These are phyloP conservation scores for Cephalotrichum gorgonifer DNA, from an alignment of 2,329 filamentous ascomycete species.

Conservation along the genomic window DNA sequence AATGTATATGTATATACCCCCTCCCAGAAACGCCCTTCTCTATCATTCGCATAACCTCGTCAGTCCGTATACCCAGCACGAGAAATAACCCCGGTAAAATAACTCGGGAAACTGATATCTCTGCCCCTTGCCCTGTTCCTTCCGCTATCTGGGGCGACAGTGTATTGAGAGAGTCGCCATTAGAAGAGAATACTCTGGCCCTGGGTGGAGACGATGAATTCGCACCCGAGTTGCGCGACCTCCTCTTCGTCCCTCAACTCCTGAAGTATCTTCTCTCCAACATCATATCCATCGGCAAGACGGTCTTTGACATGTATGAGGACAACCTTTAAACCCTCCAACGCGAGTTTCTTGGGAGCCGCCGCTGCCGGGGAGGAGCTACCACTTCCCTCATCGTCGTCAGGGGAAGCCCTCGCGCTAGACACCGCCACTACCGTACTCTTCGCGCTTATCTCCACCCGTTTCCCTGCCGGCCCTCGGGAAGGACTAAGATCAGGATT, in stretches of 20 bases:
- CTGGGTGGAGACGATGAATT: slow-evolving; percentile 61
- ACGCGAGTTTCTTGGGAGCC: slow-evolving; percentile 29
- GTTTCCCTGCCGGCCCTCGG: too few relatives aligned
- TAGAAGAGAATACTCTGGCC: slow-evolving; percentile 51
- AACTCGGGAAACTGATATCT: too few relatives aligned
- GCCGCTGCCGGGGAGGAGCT: too few relatives aligned
- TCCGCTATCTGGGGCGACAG: neutral
- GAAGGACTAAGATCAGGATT: slow-evolving; percentile 11
- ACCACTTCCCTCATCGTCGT: neutral
- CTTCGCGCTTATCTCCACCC: neutral
- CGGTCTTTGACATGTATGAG: slow-evolving; percentile 93
- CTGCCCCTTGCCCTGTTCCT: neutral
- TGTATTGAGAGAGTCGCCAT: slow-evolving; percentile 7
- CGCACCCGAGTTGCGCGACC: slow-evolving; percentile 60
- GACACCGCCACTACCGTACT: neutral
- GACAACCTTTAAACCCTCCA: slow-evolving; percentile 68
- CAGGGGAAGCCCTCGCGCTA: neutral
- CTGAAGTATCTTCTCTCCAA: slow-evolving; percentile 54
- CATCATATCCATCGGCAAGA: slow-evolving; percentile 58
- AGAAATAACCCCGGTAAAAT: neutral
- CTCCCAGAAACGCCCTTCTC: neutral
- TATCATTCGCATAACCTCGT: neutral
- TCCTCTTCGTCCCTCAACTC: slow-evolving; percentile 60
- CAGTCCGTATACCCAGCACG: neutral
- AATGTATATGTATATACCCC: slow-evolving; percentile 5